Evolutionary conservation across 371 early-diverging fungal genomes (phyloP), one percentile per base, ranked within the genome.

Genomic region (Apophysomyces sp.): DNA sequence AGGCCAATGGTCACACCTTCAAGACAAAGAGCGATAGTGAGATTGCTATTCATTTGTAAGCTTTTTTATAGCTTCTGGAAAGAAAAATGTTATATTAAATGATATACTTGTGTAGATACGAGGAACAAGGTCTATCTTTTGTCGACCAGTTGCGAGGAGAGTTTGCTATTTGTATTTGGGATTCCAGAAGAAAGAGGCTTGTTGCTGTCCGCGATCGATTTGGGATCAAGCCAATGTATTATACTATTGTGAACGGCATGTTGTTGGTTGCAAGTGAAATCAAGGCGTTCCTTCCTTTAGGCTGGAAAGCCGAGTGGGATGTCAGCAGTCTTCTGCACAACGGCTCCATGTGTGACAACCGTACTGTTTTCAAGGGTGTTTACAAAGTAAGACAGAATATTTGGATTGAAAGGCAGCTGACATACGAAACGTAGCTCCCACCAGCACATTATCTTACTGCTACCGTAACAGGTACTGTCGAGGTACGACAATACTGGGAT

Each of bases 11-110:
- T 16, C 65, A 68, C 28, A 11, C 2, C 15, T 68, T 68, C 55
- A 68, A 60, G 30, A 68, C 68, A 13, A 54, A 55, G 37, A 68
- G 61, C 54, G 68, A 68, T 36, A 68, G 68, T 55, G 68, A 68
- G 29, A 60, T 68, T 52, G 68, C 65, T 18, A 52, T 68, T 0
- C 68, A 63, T 36, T 44, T 68, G 52, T 59, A 44, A 58, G 58
- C 13, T 26, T 7, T 4, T 30, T 1, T 9, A 26, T 12, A 53
- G 34, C 34, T 34, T 11, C 4, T 34, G 34, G 34, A 11, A 34
- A 7, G 9, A 3, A 28, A 0, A 13, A 1, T 4, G 7, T 16
- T 53, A 8, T n/a, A n/a, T n/a, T n/a, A 15, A 4, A 26, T 28
- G 15, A 7, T 12, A 2, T 53, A 7, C 29, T 41, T 30, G 21